Evolutionary conservation across 345 rosid genomes (phyloP), one percentile per base, ranked within the genome.

Genomic region (Eucalyptus sp.): DNA sequence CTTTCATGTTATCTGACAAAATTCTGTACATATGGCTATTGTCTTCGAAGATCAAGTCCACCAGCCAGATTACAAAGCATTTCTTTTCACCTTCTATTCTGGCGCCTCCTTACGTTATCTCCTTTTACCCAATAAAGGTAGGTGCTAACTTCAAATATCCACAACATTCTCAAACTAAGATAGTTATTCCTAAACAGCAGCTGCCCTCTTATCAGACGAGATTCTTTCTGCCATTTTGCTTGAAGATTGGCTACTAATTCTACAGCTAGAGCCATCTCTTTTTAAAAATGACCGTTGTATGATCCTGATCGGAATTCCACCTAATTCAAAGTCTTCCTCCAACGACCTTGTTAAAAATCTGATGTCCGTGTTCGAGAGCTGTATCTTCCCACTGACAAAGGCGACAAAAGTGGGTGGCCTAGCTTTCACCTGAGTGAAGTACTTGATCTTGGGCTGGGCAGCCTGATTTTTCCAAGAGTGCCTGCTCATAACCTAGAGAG

Each of bases 391-490:
- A 10, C 93, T 93, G 89, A 95, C 66, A 88, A 98, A 98, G 89
- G 99, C 97, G 2, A 98, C 96, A 90, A 98, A 98, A 87, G 99
- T 98, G 3, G 99, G 99, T 24, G 99, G 99, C 51, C 99, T 93
- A 44, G 99, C 99, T 96, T 98, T 98, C 92, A 98, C 99, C 88
- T 98, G 99, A 48, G 99, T 96, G 92, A 98, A 95, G 90, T 97
- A 98, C 92, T 98, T 98, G 86, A 98, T 94, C 95, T 95, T 98
- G 41, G 98, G 97, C 88, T 96, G 96, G 13, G 98, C 93, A 44
- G 98, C 96, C 62, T 93, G 94, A 89, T 95, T 99, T 94, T 93
- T 98, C 99, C 99, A 98, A 4, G 99, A 98, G 91, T 97, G 99
- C 87, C 99, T 92, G 91, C 99, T 96, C 98, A 95, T 94, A 41